Evolutionary conservation across 345 rosid species (phyloP), one percentile per base, ranked within the genome.

Genomic region (Geranium rotundifolium): DNA sequence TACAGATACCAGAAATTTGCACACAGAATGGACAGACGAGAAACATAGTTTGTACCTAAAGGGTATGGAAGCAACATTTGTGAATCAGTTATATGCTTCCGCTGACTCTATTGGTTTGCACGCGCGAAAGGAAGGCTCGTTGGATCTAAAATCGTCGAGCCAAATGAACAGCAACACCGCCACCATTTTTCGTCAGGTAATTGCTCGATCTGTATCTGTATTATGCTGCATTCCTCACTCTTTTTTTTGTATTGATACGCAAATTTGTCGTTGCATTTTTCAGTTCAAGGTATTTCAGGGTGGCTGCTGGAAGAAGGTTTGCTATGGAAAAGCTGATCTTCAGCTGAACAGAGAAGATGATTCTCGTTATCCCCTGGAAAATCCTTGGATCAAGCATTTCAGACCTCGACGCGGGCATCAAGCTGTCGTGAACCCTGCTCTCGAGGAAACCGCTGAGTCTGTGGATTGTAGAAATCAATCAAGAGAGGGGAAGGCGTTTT

Each of bases 11-110:
- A 84, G 77, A 59, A 58, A 77, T 58, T 61, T 31, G 60, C 46
- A 79, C 55, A 73, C 60, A 20, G 88, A 84, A 63, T 92, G 97
- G 98, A 92, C 97, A 18, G 79, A 92, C 75, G 96, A 87, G 84
- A 92, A 92, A 67, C 98, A 92, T 60, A 82, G 87, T 58, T 72
- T 83, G 68, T 92, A 84, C 72, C 91, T 92, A 62, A 81, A 92
- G 71, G 90, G 96, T 15, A 84, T 92, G 85, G 98, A 92, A 78
- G 80, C 95, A 41, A 77, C 97, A n/a, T 92, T 92, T 67, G 84
- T 89, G 18, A 62, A 85, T 60, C 96, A 89, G 69, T 66, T 89
- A 13, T 80, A 89, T 59, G 76, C 65, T 63, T 83, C 93, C 16
- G 56, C 76, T 57, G 74, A 79, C 61, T 65, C 56, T n/a, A 78